Evolutionary conservation across 2,329 filamentous ascomycete species (phyloP).

Genomic region (Stemphylium lycopersici): DNA sequence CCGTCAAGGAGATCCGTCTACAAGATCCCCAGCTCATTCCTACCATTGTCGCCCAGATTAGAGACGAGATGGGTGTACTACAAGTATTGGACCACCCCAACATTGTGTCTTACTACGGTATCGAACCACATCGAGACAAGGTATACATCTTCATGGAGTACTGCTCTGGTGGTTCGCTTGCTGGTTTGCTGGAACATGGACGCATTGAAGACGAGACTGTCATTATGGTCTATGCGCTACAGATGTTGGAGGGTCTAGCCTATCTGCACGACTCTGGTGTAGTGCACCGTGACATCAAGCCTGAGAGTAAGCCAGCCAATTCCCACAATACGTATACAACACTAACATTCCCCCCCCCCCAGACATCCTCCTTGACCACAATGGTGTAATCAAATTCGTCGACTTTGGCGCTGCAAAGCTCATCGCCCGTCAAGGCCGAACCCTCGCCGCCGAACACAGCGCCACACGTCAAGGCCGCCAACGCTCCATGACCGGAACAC

Average conservation of each 20-base stretch:
- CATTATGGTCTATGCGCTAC: constrained; percentile 93
- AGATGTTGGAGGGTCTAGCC: constrained; percentile 89
- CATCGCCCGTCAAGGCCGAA: constrained; percentile 91
- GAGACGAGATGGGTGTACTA: constrained; percentile 95
- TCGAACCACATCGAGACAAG: constrained; percentile 96
- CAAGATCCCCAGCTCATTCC: constrained; percentile 97
- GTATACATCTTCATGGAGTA: constrained; percentile 99
- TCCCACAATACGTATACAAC: neutral
- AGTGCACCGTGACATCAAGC: constrained; percentile 96
- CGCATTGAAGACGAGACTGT: constrained; percentile 98
- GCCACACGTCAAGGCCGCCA: constrained; percentile 61
- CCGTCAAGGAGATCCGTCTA: constrained; percentile 96
- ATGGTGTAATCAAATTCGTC: constrained; percentile 98
- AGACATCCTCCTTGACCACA: constrained; percentile 94
- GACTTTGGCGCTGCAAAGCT: constrained; percentile 98
- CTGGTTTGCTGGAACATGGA: constrained; percentile 88
- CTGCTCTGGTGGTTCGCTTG: constrained; percentile 92
- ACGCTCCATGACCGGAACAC: constrained; percentile 94
- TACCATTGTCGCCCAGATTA: constrained; percentile 89
- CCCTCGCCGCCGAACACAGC: constrained; percentile 70
- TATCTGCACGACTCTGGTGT: constrained; percentile 93
- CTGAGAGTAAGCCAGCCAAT: constrained; percentile 74
- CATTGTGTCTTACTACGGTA: constrained; percentile 96
- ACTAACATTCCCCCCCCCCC: constrained; percentile 10
- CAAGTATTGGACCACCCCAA: constrained; percentile 97